Base-by-base conservation (phyloP, 768 basidiomycete genomes). In the Lepiota venenata region DNA sequence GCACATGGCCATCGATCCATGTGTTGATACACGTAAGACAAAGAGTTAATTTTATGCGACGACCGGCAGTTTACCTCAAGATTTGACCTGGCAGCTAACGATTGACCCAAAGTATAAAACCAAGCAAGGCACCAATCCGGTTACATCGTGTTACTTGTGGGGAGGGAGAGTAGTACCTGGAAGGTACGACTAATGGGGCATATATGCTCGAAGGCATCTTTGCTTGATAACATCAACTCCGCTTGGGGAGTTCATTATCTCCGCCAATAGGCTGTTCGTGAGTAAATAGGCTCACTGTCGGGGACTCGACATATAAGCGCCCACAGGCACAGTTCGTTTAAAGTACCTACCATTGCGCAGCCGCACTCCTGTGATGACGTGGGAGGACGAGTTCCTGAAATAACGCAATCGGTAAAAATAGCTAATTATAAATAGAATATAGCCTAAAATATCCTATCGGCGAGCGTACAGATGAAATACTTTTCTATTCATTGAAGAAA, bases 1-100 rank as follows among this genome's bases (percentile, higher is more conserved):
- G 46, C 46, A 47, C 46, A 47, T 47, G 46, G 46, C 7, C 46
- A 47, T 36, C 25, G 46, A 47, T 35, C 46, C 46, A 47, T 47
- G 32, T 36, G 46, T 47, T 47, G 21, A 47, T 20, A 36, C 46
- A 21, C 16, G 32, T 47, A 21, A 21, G 43, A 25, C 14, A 29
- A 32, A 25, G 46, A 15, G 16, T 47, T 47, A 47, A 47, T 16
- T 47, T 47, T 36, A 36, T 10, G 10, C 32, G 32, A 32, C 10
- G 4, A 32, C 32, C 32, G 32, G 32, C 32, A 32, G 32, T 32
- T 32, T 32, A 32, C 32, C 32, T 32, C 32, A 32, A 32, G 32
- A 32, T 32, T 8, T 9, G 32, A 32, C 32, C 32, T 32, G 32
- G 32, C 32, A 32, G 32, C 10, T 8, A 11, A 32, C 32, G 6